Base-by-base conservation (phyloP, 176 grass and related monocot genomes). In the Phoenix dactylifera region DNA sequence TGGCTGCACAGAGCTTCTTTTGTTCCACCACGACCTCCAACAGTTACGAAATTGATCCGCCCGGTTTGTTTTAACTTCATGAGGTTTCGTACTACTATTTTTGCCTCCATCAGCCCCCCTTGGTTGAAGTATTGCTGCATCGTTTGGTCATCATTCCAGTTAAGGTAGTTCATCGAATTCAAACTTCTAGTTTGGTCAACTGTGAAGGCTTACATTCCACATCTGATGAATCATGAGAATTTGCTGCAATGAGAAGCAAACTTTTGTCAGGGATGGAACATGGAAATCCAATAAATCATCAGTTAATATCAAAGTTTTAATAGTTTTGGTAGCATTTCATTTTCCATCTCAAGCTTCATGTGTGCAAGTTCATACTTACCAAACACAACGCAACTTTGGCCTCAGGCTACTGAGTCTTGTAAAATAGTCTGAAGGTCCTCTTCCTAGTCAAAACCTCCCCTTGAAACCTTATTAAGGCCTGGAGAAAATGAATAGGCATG, bases 391-490 rank as follows among this genome's bases (percentile, higher is more conserved):
- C 73, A 73, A 79, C 77, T 76, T 95, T 83, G 65, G 86, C 61
- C 77, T 95, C 80, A 79, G 90, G 58, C 91, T 79, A 95, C 50
- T 84, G 65, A 25, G 74, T 87, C 65, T 76, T 82, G 62, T 85
- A 90, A 48, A 84, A 56, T 63, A 70, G 63, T 61, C 67, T 81
- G 58, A 58, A 71, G 58, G 57, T 73, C 54, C 65, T 82, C 66
- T 65, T 55, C 60, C 57, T 79, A 61, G 52, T 64, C 74, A 60
- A 57, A 51, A 52, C 57, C 85, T 69, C 77, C 69, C 16, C 63
- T 66, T 65, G 30, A 39, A 56, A 64, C 74, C 51, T 60, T 69
- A 69, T 65, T 76, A 90, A 26, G 66, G 70, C 80, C 86, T 96
- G 57, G 57, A 70, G 18, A 55, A 23, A 44, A 44, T 44, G 35